A percentile compares a stretch with the other conserved stretches of the same genome.
phyloP scores from a whole-genome alignment of 352 stramenopile species.

The Globisporangium sylvaticum region DNA sequence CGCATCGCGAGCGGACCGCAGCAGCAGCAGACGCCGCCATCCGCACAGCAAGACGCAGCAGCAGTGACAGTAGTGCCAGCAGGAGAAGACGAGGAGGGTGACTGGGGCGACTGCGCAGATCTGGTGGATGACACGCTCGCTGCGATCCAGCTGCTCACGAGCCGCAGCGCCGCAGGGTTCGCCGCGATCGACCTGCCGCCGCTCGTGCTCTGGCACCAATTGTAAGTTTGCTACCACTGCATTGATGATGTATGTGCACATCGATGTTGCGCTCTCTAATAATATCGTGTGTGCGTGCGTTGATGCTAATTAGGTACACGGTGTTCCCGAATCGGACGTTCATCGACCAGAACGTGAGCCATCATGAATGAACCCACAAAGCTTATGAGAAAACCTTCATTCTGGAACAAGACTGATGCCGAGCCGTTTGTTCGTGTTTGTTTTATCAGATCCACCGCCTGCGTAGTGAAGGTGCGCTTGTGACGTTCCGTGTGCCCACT shows the following conservation, averaged over 20 bases:
- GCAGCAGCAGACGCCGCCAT: background rate
- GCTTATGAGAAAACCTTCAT: background rate
- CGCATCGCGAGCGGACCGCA: background rate
- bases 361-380: background rate
- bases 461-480: conserved; percentile 29
- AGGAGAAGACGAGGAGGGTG: conserved; percentile 14
- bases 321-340: conserved; percentile 58
- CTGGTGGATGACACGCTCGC: conserved; percentile 52
- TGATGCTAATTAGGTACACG: conserved; percentile 34
- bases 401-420: background rate
- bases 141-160: conserved; percentile 46
- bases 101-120: conserved; percentile 25
- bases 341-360: conserved; percentile 52
- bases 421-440: background rate
- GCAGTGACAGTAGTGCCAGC: background rate
- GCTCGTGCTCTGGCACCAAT: conserved; percentile 49
- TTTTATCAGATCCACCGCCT: conserved; percentile 40
- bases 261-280: background rate
- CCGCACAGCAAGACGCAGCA: background rate
- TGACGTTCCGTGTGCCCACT: conserved; percentile 48
- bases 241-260: background rate
- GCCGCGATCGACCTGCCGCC: conserved; percentile 29
- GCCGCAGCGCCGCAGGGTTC: conserved; percentile 37
- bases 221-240: conserved; percentile 42
- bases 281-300: background rate